phyloP scores from a whole-genome alignment of 1,284 basidiomycete species.

The Sanguinoderma infundibulare region DNA sequence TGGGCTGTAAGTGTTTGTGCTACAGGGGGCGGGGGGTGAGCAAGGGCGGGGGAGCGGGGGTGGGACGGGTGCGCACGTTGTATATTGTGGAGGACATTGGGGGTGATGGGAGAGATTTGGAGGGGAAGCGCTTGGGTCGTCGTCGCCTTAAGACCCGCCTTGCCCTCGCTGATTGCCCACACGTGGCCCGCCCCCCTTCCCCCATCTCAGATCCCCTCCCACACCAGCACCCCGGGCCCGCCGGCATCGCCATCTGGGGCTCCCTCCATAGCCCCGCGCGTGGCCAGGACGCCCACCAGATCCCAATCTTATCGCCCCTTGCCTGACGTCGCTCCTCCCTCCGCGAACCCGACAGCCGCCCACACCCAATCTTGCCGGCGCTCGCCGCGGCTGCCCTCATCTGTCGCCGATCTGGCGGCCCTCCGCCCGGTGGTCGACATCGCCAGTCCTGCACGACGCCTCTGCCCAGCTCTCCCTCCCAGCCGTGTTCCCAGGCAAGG shows the following conservation, averaged over 20 bases:
- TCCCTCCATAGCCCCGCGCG: conserved; percentile 8
- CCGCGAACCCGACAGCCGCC: conserved; percentile 5
- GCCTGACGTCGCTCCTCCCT: conserved; percentile 3
- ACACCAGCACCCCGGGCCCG: conserved; percentile 22
- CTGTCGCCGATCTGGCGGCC: neutral
- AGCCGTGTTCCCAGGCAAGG: neutral
- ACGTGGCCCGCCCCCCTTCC: conserved; percentile 16
- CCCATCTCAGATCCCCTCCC: conserved; percentile 26
- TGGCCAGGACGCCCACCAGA: conserved; percentile 5
- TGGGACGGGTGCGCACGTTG: conserved; percentile 33
- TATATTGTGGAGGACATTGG: conserved; percentile 41
- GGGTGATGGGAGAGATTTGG: conserved; percentile 29
- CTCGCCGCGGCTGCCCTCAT: neutral
- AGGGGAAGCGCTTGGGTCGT: conserved; percentile 22
- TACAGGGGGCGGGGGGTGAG: conserved; percentile 33
- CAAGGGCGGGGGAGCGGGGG: neutral
- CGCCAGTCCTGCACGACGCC: neutral
- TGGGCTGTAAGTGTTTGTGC: conserved; percentile 72
- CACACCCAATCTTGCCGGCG: neutral
- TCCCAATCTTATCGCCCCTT: conserved; percentile 22
- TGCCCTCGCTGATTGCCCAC: conserved; percentile 23
- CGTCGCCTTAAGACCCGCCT: conserved; percentile 26
- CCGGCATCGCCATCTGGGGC: conserved; percentile 26
- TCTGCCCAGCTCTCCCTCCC: neutral
- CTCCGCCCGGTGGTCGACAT: too few species aligned